Evolutionary conservation across 2,329 filamentous ascomycete genomes (phyloP).

Genomic region (Corniculantispora saksenae): DNA sequence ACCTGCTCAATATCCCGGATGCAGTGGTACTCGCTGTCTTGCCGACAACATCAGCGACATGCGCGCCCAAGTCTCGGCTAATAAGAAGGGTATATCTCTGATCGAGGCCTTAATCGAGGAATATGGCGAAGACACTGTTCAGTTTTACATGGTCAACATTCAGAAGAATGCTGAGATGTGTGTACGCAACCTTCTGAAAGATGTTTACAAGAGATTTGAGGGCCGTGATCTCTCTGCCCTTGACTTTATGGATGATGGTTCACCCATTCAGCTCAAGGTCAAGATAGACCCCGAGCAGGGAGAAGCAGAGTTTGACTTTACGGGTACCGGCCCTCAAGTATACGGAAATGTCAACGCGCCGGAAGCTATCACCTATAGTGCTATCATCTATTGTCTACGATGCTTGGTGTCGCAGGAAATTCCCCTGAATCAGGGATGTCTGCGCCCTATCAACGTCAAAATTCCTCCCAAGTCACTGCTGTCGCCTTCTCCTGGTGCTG

Average conservation of each 20-base stretch:
- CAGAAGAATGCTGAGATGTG: constrained; percentile 77
- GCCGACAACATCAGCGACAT: constrained; percentile 82
- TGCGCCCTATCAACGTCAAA: constrained; percentile 72
- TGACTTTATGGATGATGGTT: constrained; percentile 85
- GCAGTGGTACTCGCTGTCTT: constrained; percentile 75
- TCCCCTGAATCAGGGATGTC: constrained; percentile 79
- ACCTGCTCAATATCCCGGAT: constrained; percentile 72
- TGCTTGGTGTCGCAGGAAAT: constrained; percentile 81
- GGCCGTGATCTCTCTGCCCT: constrained; percentile 69
- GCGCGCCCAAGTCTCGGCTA: constrained; percentile 81
- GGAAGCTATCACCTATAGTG: constrained; percentile 77
- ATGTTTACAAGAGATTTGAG: constrained; percentile 68
- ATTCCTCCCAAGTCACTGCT: constrained; percentile 75
- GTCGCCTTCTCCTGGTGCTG: constrained; percentile 73
- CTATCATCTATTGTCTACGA: constrained; percentile 85
- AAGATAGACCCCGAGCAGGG: constrained; percentile 74
- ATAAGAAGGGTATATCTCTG: constrained; percentile 82
- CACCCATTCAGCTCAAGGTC: constrained; percentile 72
- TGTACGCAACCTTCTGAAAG: constrained; percentile 71
- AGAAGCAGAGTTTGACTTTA: constrained; percentile 79
- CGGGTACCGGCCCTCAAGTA: constrained; percentile 76
- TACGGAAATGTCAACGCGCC: constrained; percentile 82
- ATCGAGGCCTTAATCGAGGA: constrained; percentile 75
- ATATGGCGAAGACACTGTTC: constrained; percentile 75
- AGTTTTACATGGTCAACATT: constrained; percentile 82